Conservation (phyloP, 306 rosid species). For the Canavalia gladiata region DNA sequence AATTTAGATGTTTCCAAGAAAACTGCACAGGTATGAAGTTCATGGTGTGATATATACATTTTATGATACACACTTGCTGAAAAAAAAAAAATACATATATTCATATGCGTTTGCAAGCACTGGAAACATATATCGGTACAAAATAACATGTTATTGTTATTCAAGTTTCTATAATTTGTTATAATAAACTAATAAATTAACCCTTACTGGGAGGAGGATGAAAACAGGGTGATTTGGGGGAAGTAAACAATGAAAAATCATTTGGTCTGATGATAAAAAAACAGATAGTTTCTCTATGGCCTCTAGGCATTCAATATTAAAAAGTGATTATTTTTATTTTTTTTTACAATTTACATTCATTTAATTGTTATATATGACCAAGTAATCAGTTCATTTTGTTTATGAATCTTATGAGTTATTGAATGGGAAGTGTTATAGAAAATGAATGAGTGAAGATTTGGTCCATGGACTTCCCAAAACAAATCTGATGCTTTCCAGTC, state of each 20-base stretch:
- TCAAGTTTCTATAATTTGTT: conserved; percentile 11
- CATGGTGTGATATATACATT: conserved; percentile 31
- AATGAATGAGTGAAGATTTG: conserved; percentile 40
- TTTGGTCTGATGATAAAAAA: conserved; percentile 2
- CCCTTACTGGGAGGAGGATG: conserved; percentile 31
- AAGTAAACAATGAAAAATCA: conserved; percentile 23
- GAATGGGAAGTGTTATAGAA: conserved; percentile 36
- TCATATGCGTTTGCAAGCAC: not conserved
- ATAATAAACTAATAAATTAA: conserved; percentile 9
- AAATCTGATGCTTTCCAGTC: not conserved
- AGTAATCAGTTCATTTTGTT: conserved; percentile 6
- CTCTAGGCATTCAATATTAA: conserved; percentile 4
- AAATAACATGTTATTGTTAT: conserved; percentile 15
- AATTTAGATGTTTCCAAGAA: conserved; percentile 88
- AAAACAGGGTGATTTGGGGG: conserved; percentile 32
- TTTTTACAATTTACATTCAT: conserved; percentile 5
- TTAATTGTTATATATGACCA: conserved; percentile 16
- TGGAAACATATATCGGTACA: conserved; percentile 6
- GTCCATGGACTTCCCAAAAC: conserved; percentile 39
- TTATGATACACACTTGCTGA: not conserved
- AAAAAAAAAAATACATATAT: not conserved
- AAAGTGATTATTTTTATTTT: too few relatives aligned
- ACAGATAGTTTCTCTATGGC: conserved; percentile 23
- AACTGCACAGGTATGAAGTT: conserved; percentile 76
- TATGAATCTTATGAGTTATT: not conserved